Conservation (phyloP, 1,284 basidiomycete genomes). For the Xerocomus minutiporus region DNA sequence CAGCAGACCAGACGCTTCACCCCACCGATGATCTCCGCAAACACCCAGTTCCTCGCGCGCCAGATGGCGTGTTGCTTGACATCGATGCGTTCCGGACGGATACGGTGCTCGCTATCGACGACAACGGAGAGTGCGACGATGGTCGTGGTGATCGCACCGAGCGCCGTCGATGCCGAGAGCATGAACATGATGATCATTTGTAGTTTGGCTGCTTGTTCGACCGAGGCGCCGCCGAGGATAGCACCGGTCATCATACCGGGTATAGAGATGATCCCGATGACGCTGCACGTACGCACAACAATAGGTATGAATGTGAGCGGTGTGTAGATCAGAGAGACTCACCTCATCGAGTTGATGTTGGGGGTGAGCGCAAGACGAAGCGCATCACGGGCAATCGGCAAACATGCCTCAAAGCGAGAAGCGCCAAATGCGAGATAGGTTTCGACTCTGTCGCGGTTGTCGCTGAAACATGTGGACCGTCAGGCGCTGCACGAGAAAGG, state of each 20-base stretch:
- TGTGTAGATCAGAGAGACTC: constrained; percentile 14
- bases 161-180: constrained; percentile 72
- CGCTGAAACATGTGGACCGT: constrained; percentile 39
- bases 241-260: constrained; percentile 86
- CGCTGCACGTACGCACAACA: constrained; percentile 38
- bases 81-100: constrained; percentile 67
- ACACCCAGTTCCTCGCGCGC: constrained; percentile 36
- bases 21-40: constrained; percentile 15
- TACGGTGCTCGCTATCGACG: constrained; percentile 65
- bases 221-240: constrained; percentile 77
- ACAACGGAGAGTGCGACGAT: constrained; percentile 56
- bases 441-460: constrained; percentile 80
- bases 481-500: background rate
- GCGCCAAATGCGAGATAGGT: constrained; percentile 82
- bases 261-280: constrained; percentile 74
- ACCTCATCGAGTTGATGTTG: constrained; percentile 84
- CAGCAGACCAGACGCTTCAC: constrained; percentile 12
- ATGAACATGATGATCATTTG: constrained; percentile 93
- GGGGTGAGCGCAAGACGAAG: constrained; percentile 76
- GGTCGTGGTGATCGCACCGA: constrained; percentile 63
- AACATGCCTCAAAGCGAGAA: constrained; percentile 72
- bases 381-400: constrained; percentile 71
- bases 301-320: background rate
- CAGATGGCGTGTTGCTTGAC: constrained; percentile 46
- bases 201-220: constrained; percentile 77